A percentile compares a stretch with the other conserved stretches of the same genome.
Evolutionary conservation across 2,329 filamentous ascomycete species (phyloP).

Genomic region (Fusarium piperis): DNA sequence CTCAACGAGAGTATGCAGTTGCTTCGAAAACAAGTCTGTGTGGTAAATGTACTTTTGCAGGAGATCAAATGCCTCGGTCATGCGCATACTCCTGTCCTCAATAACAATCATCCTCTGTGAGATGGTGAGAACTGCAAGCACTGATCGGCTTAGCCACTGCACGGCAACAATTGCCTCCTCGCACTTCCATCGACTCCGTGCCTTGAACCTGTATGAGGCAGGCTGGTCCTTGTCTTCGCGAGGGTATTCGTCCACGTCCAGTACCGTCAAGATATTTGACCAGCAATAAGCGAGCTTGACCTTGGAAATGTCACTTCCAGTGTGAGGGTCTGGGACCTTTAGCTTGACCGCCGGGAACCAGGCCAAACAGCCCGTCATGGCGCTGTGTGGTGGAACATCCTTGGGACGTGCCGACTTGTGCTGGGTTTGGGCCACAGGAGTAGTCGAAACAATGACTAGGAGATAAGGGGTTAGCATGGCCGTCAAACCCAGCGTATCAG

Average conservation of each 20-base stretch:
- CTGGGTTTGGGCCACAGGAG: constrained; percentile 94
- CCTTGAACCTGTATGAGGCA: constrained; percentile 79
- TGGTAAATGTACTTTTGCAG: constrained; percentile 94
- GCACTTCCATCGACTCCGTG: constrained; percentile 89
- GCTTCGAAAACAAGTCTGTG: constrained; percentile 86
- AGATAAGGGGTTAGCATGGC: constrained; percentile 96
- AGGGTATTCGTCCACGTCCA: constrained; percentile 83
- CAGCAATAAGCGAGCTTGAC: constrained; percentile 97
- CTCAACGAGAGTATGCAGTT: constrained; percentile 86
- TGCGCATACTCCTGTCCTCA: constrained; percentile 87
- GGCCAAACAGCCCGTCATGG: constrained; percentile 91
- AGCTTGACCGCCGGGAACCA: constrained; percentile 98
- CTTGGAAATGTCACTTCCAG: constrained; percentile 75
- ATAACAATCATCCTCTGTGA: constrained; percentile 93
- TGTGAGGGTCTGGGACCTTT: constrained; percentile 76
- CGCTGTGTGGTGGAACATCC: constrained; percentile 87
- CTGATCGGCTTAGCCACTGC: constrained; percentile 95
- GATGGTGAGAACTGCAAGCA: constrained; percentile 90
- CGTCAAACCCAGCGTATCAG: constrained; percentile 88
- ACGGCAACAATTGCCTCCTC: constrained; percentile 96
- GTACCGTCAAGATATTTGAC: constrained; percentile 95
- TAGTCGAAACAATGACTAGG: constrained; percentile 96
- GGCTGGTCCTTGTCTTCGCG: constrained; percentile 79
- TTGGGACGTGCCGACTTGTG: constrained; percentile 93
- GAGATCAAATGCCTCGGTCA: constrained; percentile 94